Percentiles rank a stretch among this genome's conserved stretches.
Evolutionary conservation across 805 yeast genomes (phyloP).

Genomic region (Ogataea saltuana): DNA sequence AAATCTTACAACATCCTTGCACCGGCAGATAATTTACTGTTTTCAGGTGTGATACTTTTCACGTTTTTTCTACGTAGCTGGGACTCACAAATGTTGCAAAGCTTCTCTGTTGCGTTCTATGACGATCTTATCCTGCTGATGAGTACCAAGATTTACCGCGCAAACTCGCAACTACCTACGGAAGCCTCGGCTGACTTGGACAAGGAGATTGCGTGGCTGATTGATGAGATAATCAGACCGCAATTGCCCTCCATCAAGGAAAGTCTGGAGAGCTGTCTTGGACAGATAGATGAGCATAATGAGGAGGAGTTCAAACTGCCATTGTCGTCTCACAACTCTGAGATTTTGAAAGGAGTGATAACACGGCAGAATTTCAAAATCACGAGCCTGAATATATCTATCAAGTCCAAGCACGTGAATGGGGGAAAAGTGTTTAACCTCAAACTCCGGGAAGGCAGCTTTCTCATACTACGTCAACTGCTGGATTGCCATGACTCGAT

Average conservation of each 20-base stretch:
- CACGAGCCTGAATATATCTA: slow-evolving; percentile 44
- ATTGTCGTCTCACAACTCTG: slow-evolving; percentile 53
- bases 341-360: slow-evolving; percentile 59
- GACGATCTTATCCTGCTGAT: too few relatives aligned
- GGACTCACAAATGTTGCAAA: too few relatives aligned
- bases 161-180: neutral
- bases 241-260: slow-evolving; percentile 49
- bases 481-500: slow-evolving; percentile 36
- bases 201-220: slow-evolving; percentile 47
- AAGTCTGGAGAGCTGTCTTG: slow-evolving; percentile 42
- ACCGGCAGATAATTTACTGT: too few relatives aligned
- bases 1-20: slow-evolving; percentile 1
- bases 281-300: slow-evolving; percentile 38
- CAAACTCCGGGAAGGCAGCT: slow-evolving; percentile 40
- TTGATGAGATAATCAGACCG: slow-evolving; percentile 47
- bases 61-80: too few relatives aligned
- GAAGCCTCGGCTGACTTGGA: slow-evolving; percentile 14
- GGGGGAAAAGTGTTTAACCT: slow-evolving; percentile 42
- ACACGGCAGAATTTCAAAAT: slow-evolving; percentile 56
- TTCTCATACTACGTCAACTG: slow-evolving; percentile 44
- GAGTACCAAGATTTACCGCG: slow-evolving; percentile 27
- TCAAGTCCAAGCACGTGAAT: slow-evolving; percentile 40
- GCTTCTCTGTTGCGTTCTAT: too few relatives aligned
- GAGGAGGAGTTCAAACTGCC: slow-evolving; percentile 54
- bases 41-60: too few relatives aligned